Conservation (phyloP, 129 eudicot genomes). For the Centaurea solstitialis region DNA sequence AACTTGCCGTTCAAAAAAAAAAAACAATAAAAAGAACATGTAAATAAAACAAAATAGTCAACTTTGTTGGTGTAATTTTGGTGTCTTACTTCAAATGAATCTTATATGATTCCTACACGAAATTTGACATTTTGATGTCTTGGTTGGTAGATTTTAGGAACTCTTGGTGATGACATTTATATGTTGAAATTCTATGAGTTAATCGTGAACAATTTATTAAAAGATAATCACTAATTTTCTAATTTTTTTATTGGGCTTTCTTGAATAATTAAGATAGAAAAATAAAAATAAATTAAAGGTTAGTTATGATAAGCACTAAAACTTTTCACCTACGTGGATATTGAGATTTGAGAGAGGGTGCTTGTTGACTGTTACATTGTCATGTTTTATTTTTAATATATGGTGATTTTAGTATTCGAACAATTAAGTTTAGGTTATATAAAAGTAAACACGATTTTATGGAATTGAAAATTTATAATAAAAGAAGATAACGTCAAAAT, state of each 20-base stretch:
- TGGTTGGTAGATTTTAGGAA: not conserved
- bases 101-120: not conserved
- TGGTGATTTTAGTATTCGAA: not conserved
- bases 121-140: not conserved
- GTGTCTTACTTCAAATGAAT: not conserved
- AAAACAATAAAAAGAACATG: not conserved
- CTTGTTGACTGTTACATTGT: not conserved
- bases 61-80: not conserved
- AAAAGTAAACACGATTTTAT: not conserved
- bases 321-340: constrained; percentile 13
- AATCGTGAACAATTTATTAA: not conserved
- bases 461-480: not conserved
- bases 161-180: not conserved
- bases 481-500: not conserved
- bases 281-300: not conserved
- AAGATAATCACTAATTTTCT: not conserved
- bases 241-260: not conserved
- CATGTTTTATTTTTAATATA: not conserved
- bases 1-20: no score
- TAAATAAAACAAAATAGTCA: not conserved
- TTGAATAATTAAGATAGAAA: not conserved
- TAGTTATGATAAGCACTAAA: not conserved
- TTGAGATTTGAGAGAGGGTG: not conserved
- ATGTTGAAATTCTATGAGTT: not conserved
- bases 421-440: not conserved